Base-by-base conservation (phyloP, 129 eudicot species). In the Centaurea solstitialis region DNA sequence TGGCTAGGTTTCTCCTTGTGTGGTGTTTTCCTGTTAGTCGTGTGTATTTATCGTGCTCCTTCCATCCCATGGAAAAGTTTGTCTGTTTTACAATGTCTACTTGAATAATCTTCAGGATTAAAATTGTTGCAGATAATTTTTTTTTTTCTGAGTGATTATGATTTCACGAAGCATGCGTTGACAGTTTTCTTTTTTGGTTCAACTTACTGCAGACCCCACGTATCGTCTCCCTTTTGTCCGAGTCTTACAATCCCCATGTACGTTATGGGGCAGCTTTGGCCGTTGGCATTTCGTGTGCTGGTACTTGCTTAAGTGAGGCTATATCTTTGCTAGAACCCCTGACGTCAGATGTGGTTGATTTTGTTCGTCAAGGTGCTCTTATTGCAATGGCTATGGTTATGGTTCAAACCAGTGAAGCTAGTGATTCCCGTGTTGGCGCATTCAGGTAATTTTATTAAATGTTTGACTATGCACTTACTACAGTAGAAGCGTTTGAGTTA, bases 371-470 rank as follows among this genome's bases (percentile, higher is more conserved):
- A 93, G 99, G 99, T 41, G 97, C 99, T 81, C 86, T 93, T 8
- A 96, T 96, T 80, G 98, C 98, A 65, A 93, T 96, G 99, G 98
- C 99, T 21, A 96, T 96, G 99, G 99, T 96, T 28, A 91, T 96
- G 99, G 92, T 96, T 45, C 99, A 96, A 88, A 96, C 75, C 74
- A 96, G 92, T 76, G 99, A 96, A 88, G 98, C 99, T 37, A 91
- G 94, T 62, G 99, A 93, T 79, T 91, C 97, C 62, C 99, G 99
- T 76, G 99, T 96, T 68, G 99, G 99, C 66, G 80, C 97, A 59
- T 96, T 96, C 85, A 93, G 99, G 98, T 95, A 87, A 24, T 70
- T 28, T 62, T 11, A 43, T 9, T 74, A 11, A 39, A 43, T 18
- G 9, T 57, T 53, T 53, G 64, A 4, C 21, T 47, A 47, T 43